phyloP scores from a whole-genome alignment of 2,329 filamentous ascomycete genomes.

The Xylaria sp. region DNA sequence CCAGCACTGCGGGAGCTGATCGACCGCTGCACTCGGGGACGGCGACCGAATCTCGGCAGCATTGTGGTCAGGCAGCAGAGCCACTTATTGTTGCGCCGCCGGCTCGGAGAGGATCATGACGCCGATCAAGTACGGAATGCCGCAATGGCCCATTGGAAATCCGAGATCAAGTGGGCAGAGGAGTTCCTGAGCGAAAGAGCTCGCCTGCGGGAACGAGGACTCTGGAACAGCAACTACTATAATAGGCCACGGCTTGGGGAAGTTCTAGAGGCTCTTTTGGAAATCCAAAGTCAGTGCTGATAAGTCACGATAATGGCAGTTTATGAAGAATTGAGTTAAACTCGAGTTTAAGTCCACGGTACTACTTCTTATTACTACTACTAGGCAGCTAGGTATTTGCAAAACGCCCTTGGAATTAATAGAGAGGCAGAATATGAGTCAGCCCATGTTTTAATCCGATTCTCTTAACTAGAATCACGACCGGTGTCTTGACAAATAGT shows the following conservation, averaged over 20 bases:
- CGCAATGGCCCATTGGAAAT: constrained; percentile 54
- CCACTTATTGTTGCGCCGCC: constrained; percentile 51
- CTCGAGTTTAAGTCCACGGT: background rate
- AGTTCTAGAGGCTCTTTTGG: constrained; percentile 44
- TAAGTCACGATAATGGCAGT: background rate
- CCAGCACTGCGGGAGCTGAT: constrained; percentile 53
- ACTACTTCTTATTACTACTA: too few species aligned
- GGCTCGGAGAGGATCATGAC: constrained; percentile 42
- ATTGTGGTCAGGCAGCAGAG: constrained; percentile 53
- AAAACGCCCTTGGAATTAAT: background rate
- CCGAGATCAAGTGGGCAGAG: constrained; percentile 55
- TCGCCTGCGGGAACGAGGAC: constrained; percentile 45
- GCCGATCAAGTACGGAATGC: constrained; percentile 43
- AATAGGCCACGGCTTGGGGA: constrained; percentile 53
- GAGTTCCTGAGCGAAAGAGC: constrained; percentile 52
- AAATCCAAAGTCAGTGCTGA: constrained; percentile 26
- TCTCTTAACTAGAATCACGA: too few species aligned
- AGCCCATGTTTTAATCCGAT: background rate
- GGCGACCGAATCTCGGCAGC: constrained; percentile 51
- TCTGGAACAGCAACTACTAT: constrained; percentile 59
- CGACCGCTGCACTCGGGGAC: constrained; percentile 57
- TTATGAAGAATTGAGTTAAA: too few species aligned
- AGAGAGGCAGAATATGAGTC: background rate
- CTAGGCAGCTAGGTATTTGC: too few species aligned
- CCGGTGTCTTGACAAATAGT: background rate